Base-by-base conservation (phyloP, 129 eudicot genomes). In the Ambrosia trifida region DNA sequence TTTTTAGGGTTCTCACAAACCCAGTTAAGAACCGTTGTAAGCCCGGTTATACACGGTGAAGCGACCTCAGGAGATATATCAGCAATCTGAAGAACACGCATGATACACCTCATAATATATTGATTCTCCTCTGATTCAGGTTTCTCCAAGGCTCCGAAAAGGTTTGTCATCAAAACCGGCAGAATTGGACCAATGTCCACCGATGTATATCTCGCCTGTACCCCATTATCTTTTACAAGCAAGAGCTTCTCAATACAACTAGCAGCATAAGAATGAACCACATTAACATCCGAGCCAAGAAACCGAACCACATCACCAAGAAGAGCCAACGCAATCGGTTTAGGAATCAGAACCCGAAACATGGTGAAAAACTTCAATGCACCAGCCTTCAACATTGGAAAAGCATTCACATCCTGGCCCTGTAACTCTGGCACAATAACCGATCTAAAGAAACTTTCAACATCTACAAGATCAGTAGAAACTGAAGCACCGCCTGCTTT, bases 261-360 rank as follows among this genome's bases (percentile, higher is more conserved):
- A n/a, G 96, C 99, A 28, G 97, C 97, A 79, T 94, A 94, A n/a
- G 99, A 94, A 60, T 94, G 99, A 62, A 90, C 96, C 68, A 94
- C 96, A 74, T 94, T 94, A 9, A 88, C 83, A 69, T 89, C 99
- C 24, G 96, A 81, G 36, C 51, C 36, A 54, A 94, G 95, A 68
- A 85, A 87, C 40, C 94, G 80, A 14, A 87, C 85, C 49, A 94
- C 97, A 69, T 90, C 97, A 41, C 87, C 96, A 11, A 94, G 67
- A 72, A 94, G 82, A 14, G 94, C 84, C 78, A 94, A 28, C 14
- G 95, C 91, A 70, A 78, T 40, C 1, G 81, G 82, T 71, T 94
- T 90, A n/a, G 96, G 78, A 33, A 94, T 85, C 80, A 81, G 87
- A 32, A 82, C 75, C 74, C 97, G 78, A 40, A 94, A 90, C 87